Evolutionary conservation across 2,329 filamentous ascomycete genomes (phyloP).

Genomic region (Exserohilum turcica): DNA sequence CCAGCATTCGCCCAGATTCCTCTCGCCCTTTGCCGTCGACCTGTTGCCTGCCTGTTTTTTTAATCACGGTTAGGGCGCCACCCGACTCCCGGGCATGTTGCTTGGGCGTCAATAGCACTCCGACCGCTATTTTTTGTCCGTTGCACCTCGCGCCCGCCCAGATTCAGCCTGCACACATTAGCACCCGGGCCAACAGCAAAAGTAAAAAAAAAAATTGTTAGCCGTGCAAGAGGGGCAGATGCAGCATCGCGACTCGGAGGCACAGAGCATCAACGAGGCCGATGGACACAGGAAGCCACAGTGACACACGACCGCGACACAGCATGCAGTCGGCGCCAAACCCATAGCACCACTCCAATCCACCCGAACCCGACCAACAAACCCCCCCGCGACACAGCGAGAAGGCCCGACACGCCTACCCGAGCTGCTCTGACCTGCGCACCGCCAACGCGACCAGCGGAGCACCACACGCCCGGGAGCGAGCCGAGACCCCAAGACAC

Average conservation of each 20-base stretch:
- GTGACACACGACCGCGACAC: slow-evolving; percentile 35
- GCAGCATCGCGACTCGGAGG: slow-evolving; percentile 5
- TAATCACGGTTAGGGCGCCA: slow-evolving; percentile 32
- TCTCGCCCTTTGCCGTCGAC: slow-evolving; percentile 15
- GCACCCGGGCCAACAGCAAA: background rate
- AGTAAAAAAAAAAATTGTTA: background rate
- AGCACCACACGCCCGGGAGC: slow-evolving; percentile 8
- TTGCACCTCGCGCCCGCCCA: slow-evolving; percentile 12
- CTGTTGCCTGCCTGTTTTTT: slow-evolving; percentile 3
- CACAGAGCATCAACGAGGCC: slow-evolving; percentile 23
- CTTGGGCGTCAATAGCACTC: slow-evolving; percentile 39
- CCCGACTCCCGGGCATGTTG: slow-evolving; percentile 21
- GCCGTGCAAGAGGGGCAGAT: background rate
- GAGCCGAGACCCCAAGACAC: slow-evolving; percentile 20
- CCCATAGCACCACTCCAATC: slow-evolving; percentile 36
- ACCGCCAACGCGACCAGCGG: slow-evolving; percentile 11
- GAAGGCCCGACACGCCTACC: slow-evolving; percentile 9
- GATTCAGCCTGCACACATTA: background rate
- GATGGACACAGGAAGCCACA: slow-evolving; percentile 39
- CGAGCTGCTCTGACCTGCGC: background rate
- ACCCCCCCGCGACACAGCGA: slow-evolving; percentile 16
- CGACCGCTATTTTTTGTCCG: slow-evolving; percentile 5
- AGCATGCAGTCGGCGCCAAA: slow-evolving; percentile 42
- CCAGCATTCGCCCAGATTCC: slow-evolving; percentile 17
- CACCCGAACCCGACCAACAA: slow-evolving; percentile 15